These are phyloP conservation scores for Beauveria brongniartii DNA, from an alignment of 2,329 filamentous ascomycete species.

Conservation along the genomic window DNA sequence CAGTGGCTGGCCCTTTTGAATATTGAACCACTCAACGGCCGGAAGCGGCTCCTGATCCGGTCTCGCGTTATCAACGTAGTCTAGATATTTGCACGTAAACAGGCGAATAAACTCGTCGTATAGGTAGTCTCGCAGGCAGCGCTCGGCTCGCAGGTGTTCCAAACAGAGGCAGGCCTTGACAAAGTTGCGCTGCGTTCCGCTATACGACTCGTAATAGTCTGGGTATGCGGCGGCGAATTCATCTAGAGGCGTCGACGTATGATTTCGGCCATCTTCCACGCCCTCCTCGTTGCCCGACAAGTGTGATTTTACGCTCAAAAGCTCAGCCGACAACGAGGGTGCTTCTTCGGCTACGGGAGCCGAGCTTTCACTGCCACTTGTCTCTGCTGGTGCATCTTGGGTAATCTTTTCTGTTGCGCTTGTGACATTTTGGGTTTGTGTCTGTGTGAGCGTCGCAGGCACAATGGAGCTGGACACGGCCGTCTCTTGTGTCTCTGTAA, in stretches of 20 bases:
- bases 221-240: slow-evolving; percentile 37
- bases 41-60: slow-evolving; percentile 23
- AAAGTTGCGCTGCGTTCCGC: slow-evolving; percentile 33
- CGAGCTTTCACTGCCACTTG: background rate
- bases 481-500: slow-evolving; percentile 19
- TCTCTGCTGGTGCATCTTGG: background rate
- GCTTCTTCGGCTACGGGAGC: background rate
- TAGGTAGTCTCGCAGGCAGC: slow-evolving; percentile 31
- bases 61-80: slow-evolving; percentile 28
- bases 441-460: slow-evolving; percentile 19
- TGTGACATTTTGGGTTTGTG: slow-evolving; percentile 14
- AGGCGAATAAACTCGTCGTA: slow-evolving; percentile 46
- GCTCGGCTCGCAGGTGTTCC: slow-evolving; percentile 26
- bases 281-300: background rate
- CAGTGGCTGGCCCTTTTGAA: slow-evolving; percentile 19
- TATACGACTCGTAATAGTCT: slow-evolving; percentile 31
- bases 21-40: slow-evolving; percentile 35
- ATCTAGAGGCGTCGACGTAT: slow-evolving; percentile 23
- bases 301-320: background rate
- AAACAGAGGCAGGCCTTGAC: slow-evolving; percentile 37
- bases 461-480: slow-evolving; percentile 23
- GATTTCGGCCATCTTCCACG: background rate
- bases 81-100: slow-evolving; percentile 33
- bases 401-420: background rate
- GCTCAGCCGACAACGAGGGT: background rate